A percentile compares a stretch with the other conserved stretches of the same genome.
Evolutionary conservation across 768 basidiomycete genomes (phyloP).

Genomic region (Macrolepiota albuminosa): DNA sequence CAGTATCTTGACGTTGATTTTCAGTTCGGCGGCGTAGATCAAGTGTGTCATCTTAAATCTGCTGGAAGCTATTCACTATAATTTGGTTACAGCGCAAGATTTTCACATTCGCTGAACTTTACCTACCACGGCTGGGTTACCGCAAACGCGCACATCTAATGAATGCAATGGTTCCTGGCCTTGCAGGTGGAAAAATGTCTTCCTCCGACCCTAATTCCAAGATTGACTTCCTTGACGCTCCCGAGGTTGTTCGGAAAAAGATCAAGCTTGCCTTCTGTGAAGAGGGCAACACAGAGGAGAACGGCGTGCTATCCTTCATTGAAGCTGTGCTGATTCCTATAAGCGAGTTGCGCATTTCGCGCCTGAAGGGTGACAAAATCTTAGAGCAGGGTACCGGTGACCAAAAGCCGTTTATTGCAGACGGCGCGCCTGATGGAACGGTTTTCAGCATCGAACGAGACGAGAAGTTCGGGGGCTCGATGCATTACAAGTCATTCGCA

Average conservation of each 20-base stretch:
- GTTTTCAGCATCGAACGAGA: constrained; percentile 77
- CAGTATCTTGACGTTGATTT: constrained; percentile 95
- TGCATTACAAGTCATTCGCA: constrained; percentile 67
- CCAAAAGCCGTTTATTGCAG: constrained; percentile 56
- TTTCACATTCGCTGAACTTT: constrained; percentile 95
- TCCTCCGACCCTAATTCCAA: constrained; percentile 97
- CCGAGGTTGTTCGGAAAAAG: constrained; percentile 82
- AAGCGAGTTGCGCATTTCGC: constrained; percentile 67
- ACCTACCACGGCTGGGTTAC: constrained; percentile 92
- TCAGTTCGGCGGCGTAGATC: constrained; percentile 97
- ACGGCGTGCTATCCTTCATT: constrained; percentile 84
- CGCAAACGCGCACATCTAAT: constrained; percentile 93
- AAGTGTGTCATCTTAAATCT: constrained; percentile 46
- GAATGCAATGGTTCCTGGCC: constrained; percentile 96
- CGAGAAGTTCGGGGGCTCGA: constrained; percentile 76
- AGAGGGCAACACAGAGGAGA: constrained; percentile 83
- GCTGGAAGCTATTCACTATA: not conserved
- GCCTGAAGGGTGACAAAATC: constrained; percentile 42
- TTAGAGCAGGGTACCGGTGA: constrained; percentile 47
- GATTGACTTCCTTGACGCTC: constrained; percentile 92
- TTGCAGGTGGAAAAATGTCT: constrained; percentile 96
- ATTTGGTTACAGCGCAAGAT: constrained; percentile 74
- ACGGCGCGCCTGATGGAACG: constrained; percentile 73
- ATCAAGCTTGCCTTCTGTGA: constrained; percentile 92
- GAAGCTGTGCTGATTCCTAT: constrained; percentile 88